Conservation (phyloP, 1,284 basidiomycete genomes). For the Sporisorium iseilematis-ciliati region DNA sequence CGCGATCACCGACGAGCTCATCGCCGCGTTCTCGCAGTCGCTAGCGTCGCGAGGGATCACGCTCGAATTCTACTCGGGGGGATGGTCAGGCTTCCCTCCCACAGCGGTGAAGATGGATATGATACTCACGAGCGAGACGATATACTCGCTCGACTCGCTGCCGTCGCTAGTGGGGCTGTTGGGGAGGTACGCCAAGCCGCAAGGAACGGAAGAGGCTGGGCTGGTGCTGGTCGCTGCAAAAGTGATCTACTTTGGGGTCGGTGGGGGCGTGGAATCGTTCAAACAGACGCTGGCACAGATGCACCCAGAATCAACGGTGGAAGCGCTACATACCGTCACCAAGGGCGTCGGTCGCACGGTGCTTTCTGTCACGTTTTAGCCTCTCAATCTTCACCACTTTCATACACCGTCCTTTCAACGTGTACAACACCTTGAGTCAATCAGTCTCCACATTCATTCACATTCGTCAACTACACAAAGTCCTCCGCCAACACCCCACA, state of each 20-base stretch:
- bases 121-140: conserved; percentile 90
- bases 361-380: conserved; percentile 42
- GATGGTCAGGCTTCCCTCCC: conserved; percentile 74
- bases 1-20: conserved; percentile 72
- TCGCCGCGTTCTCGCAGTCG: conserved; percentile 77
- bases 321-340: conserved; percentile 30
- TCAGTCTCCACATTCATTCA: background rate
- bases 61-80: conserved; percentile 83
- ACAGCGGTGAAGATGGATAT: conserved; percentile 72
- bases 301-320: conserved; percentile 11
- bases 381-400: no score
- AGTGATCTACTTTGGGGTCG: conserved; percentile 94
- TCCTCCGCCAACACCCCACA: conserved; percentile 43
- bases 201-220: background rate
- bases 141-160: conserved; percentile 82
- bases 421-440: background rate
- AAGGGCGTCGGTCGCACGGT: conserved; percentile 58
- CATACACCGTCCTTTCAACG: background rate
- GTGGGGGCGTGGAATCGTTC: conserved; percentile 86
- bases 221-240: conserved; percentile 86
- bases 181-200: conserved; percentile 18
- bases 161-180: conserved; percentile 76
- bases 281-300: conserved; percentile 72
- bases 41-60: conserved; percentile 75
- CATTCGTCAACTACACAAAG: conserved; percentile 26